phyloP scores from a whole-genome alignment of 176 grass and related monocot genomes.

The Puccinellia tenuiflora region DNA sequence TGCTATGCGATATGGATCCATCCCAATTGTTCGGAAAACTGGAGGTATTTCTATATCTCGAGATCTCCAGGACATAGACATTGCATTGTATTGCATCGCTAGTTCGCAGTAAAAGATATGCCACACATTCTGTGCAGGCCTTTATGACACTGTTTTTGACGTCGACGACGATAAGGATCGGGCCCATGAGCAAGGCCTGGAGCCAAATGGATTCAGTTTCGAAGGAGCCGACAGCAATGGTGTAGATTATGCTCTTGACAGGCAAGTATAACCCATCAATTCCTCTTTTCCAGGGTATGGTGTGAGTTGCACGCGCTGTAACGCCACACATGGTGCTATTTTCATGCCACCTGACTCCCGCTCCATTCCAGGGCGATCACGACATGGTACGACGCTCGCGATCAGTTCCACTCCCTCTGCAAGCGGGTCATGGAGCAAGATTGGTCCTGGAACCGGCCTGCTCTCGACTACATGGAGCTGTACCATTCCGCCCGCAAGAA shows the following conservation, averaged over 20 bases:
- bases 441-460: slow-evolving; percentile 95
- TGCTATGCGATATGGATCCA: slow-evolving; percentile 95
- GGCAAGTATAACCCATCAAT: slow-evolving; percentile 35
- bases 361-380: slow-evolving; percentile 71
- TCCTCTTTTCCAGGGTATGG: background rate
- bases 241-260: slow-evolving; percentile 76
- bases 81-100: background rate
- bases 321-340: background rate
- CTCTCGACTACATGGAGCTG: slow-evolving; percentile 83
- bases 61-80: background rate
- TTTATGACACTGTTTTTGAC: slow-evolving; percentile 86
- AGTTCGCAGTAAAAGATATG: background rate
- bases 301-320: background rate
- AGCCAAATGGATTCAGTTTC: slow-evolving; percentile 90
- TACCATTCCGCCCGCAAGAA: slow-evolving; percentile 75
- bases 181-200: slow-evolving; percentile 63
- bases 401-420: slow-evolving; percentile 65
- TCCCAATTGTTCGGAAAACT: slow-evolving; percentile 90
- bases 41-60: slow-evolving; percentile 48
- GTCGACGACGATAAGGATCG: slow-evolving; percentile 74
- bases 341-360: background rate
- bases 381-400: slow-evolving; percentile 58
- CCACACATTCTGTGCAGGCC: slow-evolving; percentile 43
- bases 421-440: slow-evolving; percentile 96
- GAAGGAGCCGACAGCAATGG: slow-evolving; percentile 59